Percentiles rank a stretch among this genome's conserved stretches.
Conservation (phyloP, 148 eudicot genomes). For the Persicaria maculosa region DNA sequence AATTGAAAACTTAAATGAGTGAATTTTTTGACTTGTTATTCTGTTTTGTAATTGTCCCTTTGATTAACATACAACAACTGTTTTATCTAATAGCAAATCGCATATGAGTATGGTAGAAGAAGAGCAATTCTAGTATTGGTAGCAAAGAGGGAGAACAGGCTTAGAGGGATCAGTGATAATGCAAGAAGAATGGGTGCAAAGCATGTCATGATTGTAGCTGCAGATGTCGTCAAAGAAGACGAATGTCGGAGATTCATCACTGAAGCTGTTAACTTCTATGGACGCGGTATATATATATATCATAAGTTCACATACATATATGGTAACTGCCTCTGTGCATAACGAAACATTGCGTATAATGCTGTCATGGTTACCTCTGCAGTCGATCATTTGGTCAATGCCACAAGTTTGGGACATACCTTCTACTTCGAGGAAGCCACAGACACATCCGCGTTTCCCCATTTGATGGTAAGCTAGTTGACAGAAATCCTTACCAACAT, state of each 20-base stretch:
- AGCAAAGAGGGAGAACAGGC: conserved; percentile 66
- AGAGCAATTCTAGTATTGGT: conserved; percentile 68
- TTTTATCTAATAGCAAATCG: conserved; percentile 53
- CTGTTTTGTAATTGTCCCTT: too few relatives aligned
- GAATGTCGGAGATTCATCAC: conserved; percentile 77
- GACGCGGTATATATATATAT: conserved; percentile 32
- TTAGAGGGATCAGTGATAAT: conserved; percentile 67
- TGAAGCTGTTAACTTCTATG: conserved; percentile 54
- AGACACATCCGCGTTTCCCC: conserved; percentile 65
- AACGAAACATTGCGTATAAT: background rate
- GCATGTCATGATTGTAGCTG: conserved; percentile 76
- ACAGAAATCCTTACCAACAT: background rate
- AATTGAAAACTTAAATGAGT: too few relatives aligned
- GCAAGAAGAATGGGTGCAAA: conserved; percentile 62
- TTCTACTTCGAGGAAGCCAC: conserved; percentile 83
- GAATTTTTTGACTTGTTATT: too few relatives aligned
- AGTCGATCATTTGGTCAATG: conserved; percentile 95
- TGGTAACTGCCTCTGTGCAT: background rate
- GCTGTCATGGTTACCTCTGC: conserved; percentile 16
- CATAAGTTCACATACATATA: conserved; percentile 1
- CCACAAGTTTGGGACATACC: conserved; percentile 80
- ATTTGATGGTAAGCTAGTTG: conserved; percentile 50
- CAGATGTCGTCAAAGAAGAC: conserved; percentile 92
- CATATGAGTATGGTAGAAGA: conserved; percentile 82
- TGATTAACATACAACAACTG: background rate